These are phyloP conservation scores for Mucor ambiguus DNA, from an alignment of 371 early-diverging fungal genomes.

Conservation along the genomic window DNA sequence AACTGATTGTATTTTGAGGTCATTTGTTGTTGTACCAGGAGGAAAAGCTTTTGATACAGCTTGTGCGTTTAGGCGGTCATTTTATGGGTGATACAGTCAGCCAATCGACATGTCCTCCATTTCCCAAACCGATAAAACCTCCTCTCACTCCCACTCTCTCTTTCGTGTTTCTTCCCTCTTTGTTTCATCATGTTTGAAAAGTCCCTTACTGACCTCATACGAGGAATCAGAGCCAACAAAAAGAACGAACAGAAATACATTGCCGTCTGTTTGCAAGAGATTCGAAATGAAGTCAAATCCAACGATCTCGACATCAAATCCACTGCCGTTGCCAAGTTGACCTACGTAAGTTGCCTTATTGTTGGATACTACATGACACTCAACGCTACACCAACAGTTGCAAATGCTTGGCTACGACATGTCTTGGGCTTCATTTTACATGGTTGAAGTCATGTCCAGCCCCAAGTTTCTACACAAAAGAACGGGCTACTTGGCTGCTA, in stretches of 20 bases:
- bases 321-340: constrained; percentile 86
- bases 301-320: constrained; percentile 88
- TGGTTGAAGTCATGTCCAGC: constrained; percentile 97
- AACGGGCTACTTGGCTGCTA: constrained; percentile 91
- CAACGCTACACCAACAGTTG: constrained; percentile 52
- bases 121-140: neutral
- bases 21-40: neutral
- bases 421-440: constrained; percentile 95
- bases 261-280: constrained; percentile 80
- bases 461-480: constrained; percentile 85
- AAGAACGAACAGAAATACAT: constrained; percentile 89
- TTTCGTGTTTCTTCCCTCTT: neutral
- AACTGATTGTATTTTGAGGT: constrained; percentile 18
- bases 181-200: constrained; percentile 75
- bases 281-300: constrained; percentile 82
- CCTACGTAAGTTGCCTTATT: constrained; percentile 60
- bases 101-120: no score
- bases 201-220: constrained; percentile 85
- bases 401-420: constrained; percentile 98
- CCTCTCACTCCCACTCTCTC: neutral
- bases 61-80: no score
- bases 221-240: constrained; percentile 93
- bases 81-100: no score
- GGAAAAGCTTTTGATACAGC: neutral
- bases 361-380: neutral